Conservation (phyloP, 2,329 filamentous ascomycete species). For the Scortechinia acanthostroma region DNA sequence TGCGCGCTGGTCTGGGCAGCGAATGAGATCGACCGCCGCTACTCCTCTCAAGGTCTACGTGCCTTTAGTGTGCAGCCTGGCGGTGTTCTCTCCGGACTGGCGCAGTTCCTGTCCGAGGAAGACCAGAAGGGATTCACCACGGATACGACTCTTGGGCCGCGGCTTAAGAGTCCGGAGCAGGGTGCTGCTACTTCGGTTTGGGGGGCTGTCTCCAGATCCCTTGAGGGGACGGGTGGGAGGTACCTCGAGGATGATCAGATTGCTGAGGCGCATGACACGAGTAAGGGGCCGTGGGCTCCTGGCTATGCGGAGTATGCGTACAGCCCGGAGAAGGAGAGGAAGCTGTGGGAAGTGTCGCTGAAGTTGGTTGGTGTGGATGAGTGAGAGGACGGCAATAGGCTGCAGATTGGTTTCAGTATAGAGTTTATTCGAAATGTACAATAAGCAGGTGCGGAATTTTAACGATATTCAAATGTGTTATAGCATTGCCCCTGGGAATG, state of each 20-base stretch:
- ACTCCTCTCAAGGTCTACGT: constrained; percentile 26
- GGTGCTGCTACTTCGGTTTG: constrained; percentile 38
- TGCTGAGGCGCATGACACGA: constrained; percentile 10
- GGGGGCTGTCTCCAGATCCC: constrained; percentile 29
- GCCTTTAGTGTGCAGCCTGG: constrained; percentile 33
- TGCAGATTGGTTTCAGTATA: too few species aligned
- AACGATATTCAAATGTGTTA: too few species aligned
- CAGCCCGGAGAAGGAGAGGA: constrained; percentile 24
- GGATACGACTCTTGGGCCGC: constrained; percentile 9
- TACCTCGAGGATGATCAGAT: constrained; percentile 34
- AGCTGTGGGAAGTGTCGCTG: constrained; percentile 29
- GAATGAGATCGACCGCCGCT: constrained; percentile 35
- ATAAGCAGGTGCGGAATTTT: too few species aligned
- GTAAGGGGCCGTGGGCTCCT: constrained; percentile 10
- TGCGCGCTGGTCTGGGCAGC: constrained; percentile 38
- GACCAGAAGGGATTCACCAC: constrained; percentile 9
- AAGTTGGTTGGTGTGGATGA: constrained; percentile 14
- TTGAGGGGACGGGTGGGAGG: constrained; percentile 34
- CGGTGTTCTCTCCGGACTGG: constrained; percentile 16
- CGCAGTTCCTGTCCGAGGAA: constrained; percentile 11
- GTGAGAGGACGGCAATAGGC: too few species aligned
- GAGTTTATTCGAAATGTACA: too few species aligned
- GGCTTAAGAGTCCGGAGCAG: constrained; percentile 25
- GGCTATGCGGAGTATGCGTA: constrained; percentile 18
- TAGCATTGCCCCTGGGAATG: too few species aligned